phyloP scores from a whole-genome alignment of 257 asterid genomes.

The Agastache rugosa region DNA sequence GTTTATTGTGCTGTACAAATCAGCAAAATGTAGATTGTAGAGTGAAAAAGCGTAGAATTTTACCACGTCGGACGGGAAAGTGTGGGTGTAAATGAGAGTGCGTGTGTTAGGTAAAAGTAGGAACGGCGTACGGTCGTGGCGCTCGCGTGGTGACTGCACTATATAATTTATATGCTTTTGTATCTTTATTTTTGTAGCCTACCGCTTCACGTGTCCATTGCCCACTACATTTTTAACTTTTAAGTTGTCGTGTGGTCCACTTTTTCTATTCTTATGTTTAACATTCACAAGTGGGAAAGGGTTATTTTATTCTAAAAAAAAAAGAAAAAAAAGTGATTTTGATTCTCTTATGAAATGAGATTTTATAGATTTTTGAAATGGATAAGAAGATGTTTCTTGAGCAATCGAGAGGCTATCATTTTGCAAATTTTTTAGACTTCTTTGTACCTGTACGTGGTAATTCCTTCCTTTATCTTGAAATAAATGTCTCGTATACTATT shows the following conservation, averaged over 20 bases:
- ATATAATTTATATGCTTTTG: neutral
- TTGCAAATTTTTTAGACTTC: neutral
- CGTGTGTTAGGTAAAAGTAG: constrained; percentile 43
- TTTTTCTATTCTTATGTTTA: neutral
- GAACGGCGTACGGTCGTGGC: constrained; percentile 34
- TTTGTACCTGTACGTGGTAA: too few relatives aligned
- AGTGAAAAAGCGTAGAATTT: constrained; percentile 1
- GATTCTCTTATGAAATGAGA: neutral
- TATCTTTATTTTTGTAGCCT: neutral
- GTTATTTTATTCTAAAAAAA: too few relatives aligned
- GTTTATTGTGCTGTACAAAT: neutral
- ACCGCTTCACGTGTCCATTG: constrained; percentile 29
- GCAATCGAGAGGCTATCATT: neutral
- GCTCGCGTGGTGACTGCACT: constrained; percentile 32
- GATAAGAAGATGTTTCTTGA: neutral
- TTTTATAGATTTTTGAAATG: neutral
- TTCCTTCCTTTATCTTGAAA: too few relatives aligned
- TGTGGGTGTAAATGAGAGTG: constrained; percentile 39
- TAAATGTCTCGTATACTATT: too few relatives aligned
- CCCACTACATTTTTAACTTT: constrained; percentile 14
- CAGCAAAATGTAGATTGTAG: neutral
- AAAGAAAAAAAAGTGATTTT: neutral
- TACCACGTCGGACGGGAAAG: constrained; percentile 30
- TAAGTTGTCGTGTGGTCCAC: constrained; percentile 29
- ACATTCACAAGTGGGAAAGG: neutral